Evolutionary conservation across 1,139 yeast genomes (phyloP), one percentile per base, ranked within the genome.

Genomic region (Yamadazyma diospyri): DNA sequence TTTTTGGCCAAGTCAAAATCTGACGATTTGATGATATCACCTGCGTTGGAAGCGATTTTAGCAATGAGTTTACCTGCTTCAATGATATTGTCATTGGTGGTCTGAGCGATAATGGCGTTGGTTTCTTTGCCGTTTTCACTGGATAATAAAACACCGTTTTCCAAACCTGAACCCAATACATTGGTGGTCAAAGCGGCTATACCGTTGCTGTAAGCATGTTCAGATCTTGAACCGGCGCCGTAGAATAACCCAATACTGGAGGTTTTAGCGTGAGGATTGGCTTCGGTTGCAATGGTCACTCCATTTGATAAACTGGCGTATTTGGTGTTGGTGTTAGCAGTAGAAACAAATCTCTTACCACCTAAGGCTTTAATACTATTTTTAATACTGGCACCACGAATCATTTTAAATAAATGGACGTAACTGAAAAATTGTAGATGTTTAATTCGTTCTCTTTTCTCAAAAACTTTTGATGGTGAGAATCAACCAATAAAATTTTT

Each of bases 121-220:
- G 59, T 59, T 57, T 78, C 85, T 57, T 67, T 72, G 40, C 64
- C 57, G 49, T 66, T 72, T 37, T 59, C 53, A 29, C 76, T 49
- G 24, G 70, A 51, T 40, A 77, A 57, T 36, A 66, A 52, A 23
- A 75, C 64, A 36, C 82, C 82, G 35, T 61, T 51, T 39, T 62
- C 53, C 15, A 62, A 57, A 21, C 65, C 60, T 21, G 57, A 45
- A 29, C 64, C 60, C 55, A 81, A 67, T 24, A 73, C 57, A 44
- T 69, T 64, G 57, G 82, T 62, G 46, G 80, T 67, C 51, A 83
- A 64, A 41, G 83, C 76, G 35, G 89, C 72, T 36, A 81, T 75
- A 74, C 94, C 94, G 48, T 83, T 82, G 66, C 78, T 79, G 73
- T 77, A 81, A 34, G 84, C 72, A 61, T 80, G 83, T 62, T 83